Evolutionary conservation across 2,329 filamentous ascomycete genomes (phyloP), one percentile per base, ranked within the genome.

Genomic region (Escovopsis sp.): DNA sequence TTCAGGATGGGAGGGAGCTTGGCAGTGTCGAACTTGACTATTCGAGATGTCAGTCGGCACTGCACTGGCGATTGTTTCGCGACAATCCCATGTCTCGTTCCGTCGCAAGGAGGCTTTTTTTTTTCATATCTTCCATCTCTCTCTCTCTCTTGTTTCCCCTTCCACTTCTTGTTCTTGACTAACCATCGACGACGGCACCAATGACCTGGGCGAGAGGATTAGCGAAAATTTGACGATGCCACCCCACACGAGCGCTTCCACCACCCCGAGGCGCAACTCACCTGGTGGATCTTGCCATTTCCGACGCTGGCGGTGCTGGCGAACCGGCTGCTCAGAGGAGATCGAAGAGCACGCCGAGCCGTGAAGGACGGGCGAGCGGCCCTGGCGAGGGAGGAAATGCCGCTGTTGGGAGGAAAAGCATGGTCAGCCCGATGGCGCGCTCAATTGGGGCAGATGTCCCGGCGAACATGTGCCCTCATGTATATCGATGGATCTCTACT

Each of bases 151-250:
- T 7, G 8, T 11, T 32, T 9, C 28, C 28, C 11, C 28, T 6
- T 32, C 28, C 11, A 9, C 28, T 32, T 32, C 11, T 32, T 11
- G 8, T 32, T 19, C 15, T 37, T 51, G 41, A 75, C 84, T 73
- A 75, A 94, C 86, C 87, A 73, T 96, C 91, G 60, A 96, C 91
- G 66, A 96, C 88, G 73, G 91, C 89, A 84, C 91, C 88, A 72
- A 95, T 95, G 68, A 95, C 88, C 73, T 87, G 71, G 64, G 62
- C 79, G 72, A 75, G 80, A 62, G 52, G 48, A 57, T 66, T 58
- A 65, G 59, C 54, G 45, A 40, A 43, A 39, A 26, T 43, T 40
- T 38, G 26, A 23, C 40, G n/a, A 19, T 23, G 23, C 35, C 35
- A 37, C 35, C 35, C 5, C 35, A 19, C 35, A 37, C 11, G 36